Conservation (phyloP, 495 filamentous ascomycete genomes). For the Podospora pseudoanserina region DNA sequence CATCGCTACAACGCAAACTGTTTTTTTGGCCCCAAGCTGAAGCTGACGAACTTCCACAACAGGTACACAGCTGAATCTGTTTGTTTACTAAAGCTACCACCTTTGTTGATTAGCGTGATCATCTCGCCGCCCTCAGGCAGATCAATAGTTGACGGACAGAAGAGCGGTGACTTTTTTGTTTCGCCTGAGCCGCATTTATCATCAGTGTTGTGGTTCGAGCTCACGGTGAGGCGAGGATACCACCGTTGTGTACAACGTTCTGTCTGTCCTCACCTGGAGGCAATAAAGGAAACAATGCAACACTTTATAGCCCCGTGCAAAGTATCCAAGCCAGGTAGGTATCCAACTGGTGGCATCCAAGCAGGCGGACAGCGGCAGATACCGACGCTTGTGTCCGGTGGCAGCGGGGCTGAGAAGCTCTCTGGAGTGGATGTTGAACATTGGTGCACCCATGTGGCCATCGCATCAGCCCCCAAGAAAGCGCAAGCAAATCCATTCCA, state of each 20-base stretch:
- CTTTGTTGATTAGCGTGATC: background rate
- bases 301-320: background rate
- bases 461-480: constrained; percentile 8
- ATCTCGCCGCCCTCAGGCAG: constrained; percentile 17
- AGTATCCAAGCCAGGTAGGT: background rate
- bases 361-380: constrained; percentile 21
- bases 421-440: background rate
- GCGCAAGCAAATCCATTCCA: background rate
- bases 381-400: constrained; percentile 14
- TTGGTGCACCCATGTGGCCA: background rate
- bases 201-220: background rate
- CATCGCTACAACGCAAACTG: background rate
- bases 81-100: constrained; percentile 16
- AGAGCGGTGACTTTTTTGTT: background rate
- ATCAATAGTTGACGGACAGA: constrained; percentile 5
- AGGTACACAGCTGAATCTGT: constrained; percentile 7
- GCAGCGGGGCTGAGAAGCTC: constrained; percentile 15
- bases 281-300: background rate
- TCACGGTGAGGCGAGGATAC: background rate
- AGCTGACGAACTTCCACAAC: constrained; percentile 8
- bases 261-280: background rate
- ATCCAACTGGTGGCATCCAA: background rate
- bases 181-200: background rate
- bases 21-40: constrained; percentile 6
- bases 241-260: background rate